Conservation (phyloP, 2,329 filamentous ascomycete species). For the Penicillium sp. region DNA sequence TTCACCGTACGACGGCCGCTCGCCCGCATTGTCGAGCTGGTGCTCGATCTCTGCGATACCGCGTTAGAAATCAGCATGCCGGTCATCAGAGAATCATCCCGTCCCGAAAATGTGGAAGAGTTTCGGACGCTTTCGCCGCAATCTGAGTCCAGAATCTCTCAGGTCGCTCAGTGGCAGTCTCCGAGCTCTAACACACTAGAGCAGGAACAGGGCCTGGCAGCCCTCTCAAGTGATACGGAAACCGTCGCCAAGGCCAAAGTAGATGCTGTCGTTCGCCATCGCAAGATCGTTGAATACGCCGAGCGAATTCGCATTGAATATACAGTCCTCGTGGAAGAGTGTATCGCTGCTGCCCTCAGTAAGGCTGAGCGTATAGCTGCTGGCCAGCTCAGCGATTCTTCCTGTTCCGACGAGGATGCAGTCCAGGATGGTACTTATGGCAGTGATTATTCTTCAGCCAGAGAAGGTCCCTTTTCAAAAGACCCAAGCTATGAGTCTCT, state of each 20-base stretch:
- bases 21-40: conserved; percentile 89
- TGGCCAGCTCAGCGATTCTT: conserved; percentile 80
- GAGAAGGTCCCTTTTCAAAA: conserved; percentile 14
- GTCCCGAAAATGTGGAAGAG: conserved; percentile 68
- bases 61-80: conserved; percentile 93
- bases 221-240: conserved; percentile 90
- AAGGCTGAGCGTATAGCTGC: conserved; percentile 89
- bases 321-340: conserved; percentile 89
- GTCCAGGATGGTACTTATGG: conserved; percentile 40
- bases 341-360: conserved; percentile 86
- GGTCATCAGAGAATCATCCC: conserved; percentile 78
- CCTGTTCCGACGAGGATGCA: conserved; percentile 61
- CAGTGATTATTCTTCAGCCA: conserved; percentile 10
- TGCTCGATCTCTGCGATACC: conserved; percentile 94
- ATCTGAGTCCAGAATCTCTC: conserved; percentile 90
- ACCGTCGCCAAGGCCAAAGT: conserved; percentile 84
- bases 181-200: conserved; percentile 89
- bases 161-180: conserved; percentile 95
- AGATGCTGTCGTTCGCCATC: conserved; percentile 88
- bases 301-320: conserved; percentile 96
- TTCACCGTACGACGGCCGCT: conserved; percentile 91
- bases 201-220: conserved; percentile 85
- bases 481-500: conserved; percentile 17
- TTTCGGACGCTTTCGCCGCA: conserved; percentile 93
- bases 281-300: conserved; percentile 91